phyloP scores from a whole-genome alignment of 2,329 filamentous ascomycete species.

The Bipolaris gigantea region DNA sequence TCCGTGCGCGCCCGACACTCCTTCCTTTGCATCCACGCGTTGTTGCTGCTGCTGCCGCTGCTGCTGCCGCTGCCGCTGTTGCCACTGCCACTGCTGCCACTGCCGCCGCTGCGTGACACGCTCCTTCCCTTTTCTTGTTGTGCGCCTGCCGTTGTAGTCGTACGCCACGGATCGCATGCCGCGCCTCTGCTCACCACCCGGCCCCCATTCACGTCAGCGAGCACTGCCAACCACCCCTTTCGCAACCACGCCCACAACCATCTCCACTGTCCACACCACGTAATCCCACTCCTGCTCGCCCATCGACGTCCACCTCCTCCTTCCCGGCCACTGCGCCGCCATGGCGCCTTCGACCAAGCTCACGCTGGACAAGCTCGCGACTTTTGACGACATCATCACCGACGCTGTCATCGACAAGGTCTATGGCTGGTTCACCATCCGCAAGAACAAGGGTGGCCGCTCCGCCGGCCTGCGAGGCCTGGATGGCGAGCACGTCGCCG shows the following conservation, averaged over 20 bases:
- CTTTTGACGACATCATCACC: constrained; percentile 94
- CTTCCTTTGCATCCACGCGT: constrained; percentile 17
- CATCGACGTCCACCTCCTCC: background rate
- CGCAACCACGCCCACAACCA: constrained; percentile 7
- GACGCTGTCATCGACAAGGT: constrained; percentile 93
- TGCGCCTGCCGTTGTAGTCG: constrained; percentile 17
- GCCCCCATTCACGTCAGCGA: constrained; percentile 33
- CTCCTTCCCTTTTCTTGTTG: constrained; percentile 23
- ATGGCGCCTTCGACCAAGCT: constrained; percentile 66
- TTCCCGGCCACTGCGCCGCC: constrained; percentile 14
- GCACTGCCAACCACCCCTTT: constrained; percentile 13
- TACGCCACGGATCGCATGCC: constrained; percentile 25
- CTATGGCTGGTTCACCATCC: constrained; percentile 94
- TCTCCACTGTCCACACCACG: background rate
- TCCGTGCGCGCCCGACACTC: constrained; percentile 34
- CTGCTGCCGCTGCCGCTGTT: constrained; percentile 2
- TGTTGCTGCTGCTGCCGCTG: constrained; percentile 7
- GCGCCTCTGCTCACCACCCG: constrained; percentile 17
- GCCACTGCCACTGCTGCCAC: no score
- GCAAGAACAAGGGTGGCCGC: constrained; percentile 83
- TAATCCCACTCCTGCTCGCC: background rate
- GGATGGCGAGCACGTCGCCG: constrained; percentile 63
- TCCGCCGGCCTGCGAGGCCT: constrained; percentile 84
- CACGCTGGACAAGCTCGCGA: constrained; percentile 82
- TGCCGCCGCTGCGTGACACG: constrained; percentile 23